Conservation (phyloP, 306 rosid genomes). For the Quercus aquifolioides region DNA sequence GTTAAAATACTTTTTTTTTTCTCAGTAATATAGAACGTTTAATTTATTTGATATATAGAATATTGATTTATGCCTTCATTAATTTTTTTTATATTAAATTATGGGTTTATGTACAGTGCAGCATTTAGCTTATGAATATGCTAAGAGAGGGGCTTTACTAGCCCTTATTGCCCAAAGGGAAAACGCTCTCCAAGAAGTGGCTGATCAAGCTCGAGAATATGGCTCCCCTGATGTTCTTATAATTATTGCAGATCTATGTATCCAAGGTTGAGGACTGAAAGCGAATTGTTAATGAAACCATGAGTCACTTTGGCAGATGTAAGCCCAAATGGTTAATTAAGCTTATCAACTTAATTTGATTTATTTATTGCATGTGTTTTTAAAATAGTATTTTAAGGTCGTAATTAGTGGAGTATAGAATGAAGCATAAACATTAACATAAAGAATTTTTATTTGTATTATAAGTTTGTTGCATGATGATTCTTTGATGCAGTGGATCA, state of each 20-base stretch:
- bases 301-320: conserved; percentile 51
- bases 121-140: conserved; percentile 84
- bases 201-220: conserved; percentile 31
- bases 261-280: conserved; percentile 48
- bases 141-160: conserved; percentile 52
- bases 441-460: not conserved
- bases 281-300: conserved; percentile 51
- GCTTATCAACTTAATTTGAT: not conserved
- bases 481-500: conserved; percentile 61
- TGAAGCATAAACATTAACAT: too few species aligned
- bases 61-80: not conserved
- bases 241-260: conserved; percentile 57
- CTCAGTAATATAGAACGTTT: not conserved
- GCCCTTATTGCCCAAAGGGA: conserved; percentile 53
- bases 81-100: not conserved
- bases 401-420: not conserved
- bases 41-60: not conserved
- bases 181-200: conserved; percentile 40
- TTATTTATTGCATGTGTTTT: not conserved
- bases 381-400: not conserved
- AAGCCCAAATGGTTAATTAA: not conserved
- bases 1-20: too few species aligned
- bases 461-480: not conserved
- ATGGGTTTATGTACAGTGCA: conserved; percentile 7
- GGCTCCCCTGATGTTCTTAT: conserved; percentile 58